Evolutionary conservation across 2,329 filamentous ascomycete genomes (phyloP).

Genomic region (Penicillium sp.): DNA sequence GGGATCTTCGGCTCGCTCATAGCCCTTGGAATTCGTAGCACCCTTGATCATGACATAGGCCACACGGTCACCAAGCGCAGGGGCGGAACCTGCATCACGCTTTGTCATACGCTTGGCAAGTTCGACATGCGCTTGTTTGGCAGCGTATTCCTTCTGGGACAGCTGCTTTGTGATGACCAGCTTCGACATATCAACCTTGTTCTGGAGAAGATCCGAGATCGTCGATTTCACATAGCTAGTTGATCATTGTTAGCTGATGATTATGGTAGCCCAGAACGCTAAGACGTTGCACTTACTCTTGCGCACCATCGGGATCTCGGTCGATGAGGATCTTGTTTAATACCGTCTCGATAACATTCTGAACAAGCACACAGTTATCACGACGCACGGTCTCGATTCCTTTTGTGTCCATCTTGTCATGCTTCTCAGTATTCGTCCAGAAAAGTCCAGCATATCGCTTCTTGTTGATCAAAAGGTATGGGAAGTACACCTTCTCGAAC

Average conservation of each 20-base stretch:
- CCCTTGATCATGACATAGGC: conserved; percentile 98
- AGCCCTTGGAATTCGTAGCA: conserved; percentile 86
- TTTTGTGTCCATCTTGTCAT: conserved; percentile 99
- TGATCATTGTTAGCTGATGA: conserved; percentile 40
- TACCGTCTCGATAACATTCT: conserved; percentile 97
- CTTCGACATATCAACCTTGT: conserved; percentile 98
- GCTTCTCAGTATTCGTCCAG: conserved; percentile 93
- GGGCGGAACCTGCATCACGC: conserved; percentile 91
- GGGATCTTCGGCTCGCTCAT: conserved; percentile 95
- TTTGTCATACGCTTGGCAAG: conserved; percentile 96
- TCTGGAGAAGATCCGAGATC: conserved; percentile 92
- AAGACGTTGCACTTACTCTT: conserved; percentile 71
- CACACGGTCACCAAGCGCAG: conserved; percentile 89
- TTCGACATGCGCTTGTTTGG: conserved; percentile 94
- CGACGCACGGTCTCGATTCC: conserved; percentile 97
- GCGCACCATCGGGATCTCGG: conserved; percentile 83
- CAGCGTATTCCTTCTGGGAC: conserved; percentile 84
- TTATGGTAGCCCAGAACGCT: not conserved
- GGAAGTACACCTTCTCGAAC: conserved; percentile 99
- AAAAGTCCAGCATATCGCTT: conserved; percentile 98
- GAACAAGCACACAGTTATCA: conserved; percentile 94
- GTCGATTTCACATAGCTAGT: conserved; percentile 90
- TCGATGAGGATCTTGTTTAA: conserved; percentile 95
- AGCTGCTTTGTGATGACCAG: conserved; percentile 98
- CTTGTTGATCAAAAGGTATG: conserved; percentile 98